Base-by-base conservation (phyloP, 345 rosid genomes). In the Psidium guajava region DNA sequence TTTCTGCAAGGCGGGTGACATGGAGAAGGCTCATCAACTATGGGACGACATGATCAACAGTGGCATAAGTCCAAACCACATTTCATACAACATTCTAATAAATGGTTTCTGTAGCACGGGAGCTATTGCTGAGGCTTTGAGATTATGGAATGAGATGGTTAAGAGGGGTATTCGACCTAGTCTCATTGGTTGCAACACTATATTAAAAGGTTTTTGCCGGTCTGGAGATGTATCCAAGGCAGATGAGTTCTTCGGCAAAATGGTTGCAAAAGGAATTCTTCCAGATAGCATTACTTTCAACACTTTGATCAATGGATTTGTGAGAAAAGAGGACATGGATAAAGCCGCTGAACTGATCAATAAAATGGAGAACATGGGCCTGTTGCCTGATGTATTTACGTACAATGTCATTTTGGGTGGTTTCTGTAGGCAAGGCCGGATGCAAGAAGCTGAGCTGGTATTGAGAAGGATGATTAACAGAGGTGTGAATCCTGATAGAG, bases 141-240 rank as follows among this genome's bases (percentile, higher is more conserved):
- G 91, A 87, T 87, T 96, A 80, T 96, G 98, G 96, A 90, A 94
- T 91, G 96, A 93, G 87, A 95, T 96, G 98, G 84, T 93, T 14
- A 87, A 85, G 73, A 90, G 89, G 80, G 91, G 91, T 73, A 90
- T 93, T 86, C 90, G 86, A 89, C 96, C 98, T 36, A 90, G 93
- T 56, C 88, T 93, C 28, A 88, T 95, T 86, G 91, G 90, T 75
- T 94, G 95, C 86, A 96, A 96, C 82, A 94, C 90, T 32, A 27
- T 96, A 81, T 87, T 95, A 83, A 95, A 96, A 80, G 99, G 99
- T 14, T 92, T 93, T 89, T 94, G 95, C 84, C 91, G 95, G 44
- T 92, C 94, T 54, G 95, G 94, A 84, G 91, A 91, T 87, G 90
- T 94, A 64, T 86, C 88, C 6, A 92, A 93, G 61, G 98, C 94